Base-by-base conservation (phyloP, 2,329 filamentous ascomycete species). In the Sclerotinia nivalis region DNA sequence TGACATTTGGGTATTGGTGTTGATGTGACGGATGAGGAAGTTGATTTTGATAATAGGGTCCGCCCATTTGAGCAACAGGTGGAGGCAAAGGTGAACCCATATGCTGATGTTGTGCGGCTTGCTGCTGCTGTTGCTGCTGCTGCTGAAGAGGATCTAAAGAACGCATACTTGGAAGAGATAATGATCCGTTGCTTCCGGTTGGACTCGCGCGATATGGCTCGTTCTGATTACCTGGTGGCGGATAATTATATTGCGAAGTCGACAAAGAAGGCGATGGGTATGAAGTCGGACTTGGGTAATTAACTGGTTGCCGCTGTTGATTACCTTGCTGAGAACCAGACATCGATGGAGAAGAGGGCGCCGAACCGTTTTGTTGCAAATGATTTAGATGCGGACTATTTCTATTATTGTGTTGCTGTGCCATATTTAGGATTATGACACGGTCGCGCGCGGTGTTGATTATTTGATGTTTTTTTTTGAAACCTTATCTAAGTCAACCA, bases 11-110 rank as follows among this genome's bases (percentile, higher is more conserved):
- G 81, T 85, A 86, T 69, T 80, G 81, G 81, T 85, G 86, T 67
- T 80, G 81, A 49, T 82, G 82, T 60, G 70, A 84, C 69, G 80
- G 82, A 58, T 83, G 83, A 68, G 75, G 78, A 8, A 79, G 72
- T 28, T 73, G 73, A 62, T 77, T 74, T 70, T 76, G 75, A 74
- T 88, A 88, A 77, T 87, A 86, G 52, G 81, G 81, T 47, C 69
- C 71, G 47, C 73, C 75, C 81, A 86, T 85, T 62, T 82, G 82
- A 68, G 82, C 81, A 78, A 84, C 84, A 22, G 85, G 82, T 68
- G 85, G 84, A 56, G 84, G 84, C 72, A 86, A 79, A 20, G 85
- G 83, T 47, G 86, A 86, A 72, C 82, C 83, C 79, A 86, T 86
- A 71, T 81, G 56, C 31, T 64, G 80, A 73, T 77, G 76, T 50